Base-by-base conservation (phyloP, 306 rosid species). In the Rosa multiflora region DNA sequence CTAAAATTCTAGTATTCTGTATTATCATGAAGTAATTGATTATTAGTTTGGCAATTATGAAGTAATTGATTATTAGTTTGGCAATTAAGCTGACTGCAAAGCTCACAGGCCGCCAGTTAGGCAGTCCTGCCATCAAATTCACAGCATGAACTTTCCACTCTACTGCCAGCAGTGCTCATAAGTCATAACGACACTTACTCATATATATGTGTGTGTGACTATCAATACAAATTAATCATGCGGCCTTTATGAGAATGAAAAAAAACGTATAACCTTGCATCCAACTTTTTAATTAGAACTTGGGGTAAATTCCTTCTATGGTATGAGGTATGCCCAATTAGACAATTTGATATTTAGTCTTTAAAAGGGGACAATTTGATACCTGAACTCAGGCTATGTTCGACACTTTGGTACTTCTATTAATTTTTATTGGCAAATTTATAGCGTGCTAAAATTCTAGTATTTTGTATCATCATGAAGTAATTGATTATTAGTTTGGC, bases 91-190 rank as follows among this genome's bases (percentile, higher is more conserved):
- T 63, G 70, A 66, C 70, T 1, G 46, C n/a, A 32, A 13, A 32
- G n/a, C 43, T 48, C 67, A 58, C 39, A n/a, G 49, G 83, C 83
- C 79, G 71, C 79, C 81, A 66, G 67, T 76, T 79, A 44, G 86
- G 82, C 74, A 37, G 56, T 63, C 52, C 43, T 71, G 47, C 29
- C 51, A 64, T 71, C 44, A 48, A 10, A 42, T 20, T 12, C 15
- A 18, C 11, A 1, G 21, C n/a, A 46, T 11, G 72, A 53, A 51
- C 48, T 32, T 32, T 17, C 67, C 32, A 53, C 58, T 68, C 46
- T 35, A 8, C 29, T 26, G 1, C 29, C 10, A 23, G 64, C 72
- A 39, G 17, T 52, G 43, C 75, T 26, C 29, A 26, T 26, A 26
- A 26, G 29, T 49, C 11, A 56, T 51, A 29, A 70, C 29, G 21